Base-by-base conservation (phyloP, 176 grass and related monocot genomes). In the Elaeis guineensis region DNA sequence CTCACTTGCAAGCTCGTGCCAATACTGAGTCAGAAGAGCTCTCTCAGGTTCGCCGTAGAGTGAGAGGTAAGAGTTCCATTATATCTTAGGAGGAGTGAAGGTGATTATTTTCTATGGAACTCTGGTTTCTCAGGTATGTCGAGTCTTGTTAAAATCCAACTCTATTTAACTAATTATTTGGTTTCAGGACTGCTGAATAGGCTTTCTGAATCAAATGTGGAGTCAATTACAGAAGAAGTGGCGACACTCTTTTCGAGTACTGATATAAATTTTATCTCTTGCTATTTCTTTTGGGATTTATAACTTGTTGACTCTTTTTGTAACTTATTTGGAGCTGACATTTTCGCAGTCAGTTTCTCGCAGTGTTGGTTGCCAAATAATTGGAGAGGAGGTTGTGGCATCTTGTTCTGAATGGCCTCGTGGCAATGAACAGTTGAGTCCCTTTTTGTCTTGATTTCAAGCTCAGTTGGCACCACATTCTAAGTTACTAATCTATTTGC, bases 181-280 rank as follows among this genome's bases (percentile, higher is more conserved):
- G 35, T 35, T 62, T 19, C 80, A 91, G 93, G 93, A 69, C 81
- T 89, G 80, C 55, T 97, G 59, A 91, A 89, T 51, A 85, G 81
- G 22, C 87, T 97, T 55, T 88, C 75, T 24, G 84, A 91, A 54
- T 83, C 81, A 21, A 97, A 89, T 14, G 79, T 97, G 61, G 92
- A 97, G 67, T 85, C 81, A 51, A 80, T 91, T 77, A 89, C 93
- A 50, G 71, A 85, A 79, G 87, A 97, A 80, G 73, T 97, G 52
- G 78, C 87, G 50, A 57, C 81, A 20, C 66, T 91, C 65, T 89
- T 89, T 80, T 74, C 62, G 76, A 21, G 92, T 91, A 97, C 48
- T 55, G 19, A 64, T 29, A 49, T 73, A 4, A 12, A 57, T 16
- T 8, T 53, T 25, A 35, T 5, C 28, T 15, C 19, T 11, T 77